These are phyloP conservation scores for Ophiostoma pallidulum DNA, from an alignment of 2,329 filamentous ascomycete species.

Conservation along the genomic window DNA sequence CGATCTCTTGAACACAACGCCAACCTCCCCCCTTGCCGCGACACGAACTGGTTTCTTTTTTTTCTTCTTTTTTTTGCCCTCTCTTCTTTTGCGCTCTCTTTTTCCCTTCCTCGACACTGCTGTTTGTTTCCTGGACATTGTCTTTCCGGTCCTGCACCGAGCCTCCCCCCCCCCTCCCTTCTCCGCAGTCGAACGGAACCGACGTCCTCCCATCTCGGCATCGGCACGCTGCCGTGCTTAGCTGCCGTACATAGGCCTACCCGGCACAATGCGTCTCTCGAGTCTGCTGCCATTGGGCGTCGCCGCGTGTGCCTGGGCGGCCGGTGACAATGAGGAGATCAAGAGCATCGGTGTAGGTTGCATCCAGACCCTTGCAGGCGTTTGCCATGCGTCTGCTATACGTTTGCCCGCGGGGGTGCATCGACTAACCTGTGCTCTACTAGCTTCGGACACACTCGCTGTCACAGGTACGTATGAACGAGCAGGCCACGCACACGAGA, in stretches of 20 bases:
- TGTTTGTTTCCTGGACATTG: too few relatives aligned
- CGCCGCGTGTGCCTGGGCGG: constrained; percentile 41
- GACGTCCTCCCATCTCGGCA: background rate
- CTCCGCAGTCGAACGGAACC: background rate
- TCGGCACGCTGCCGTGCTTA: background rate
- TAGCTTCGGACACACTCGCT: constrained; percentile 83
- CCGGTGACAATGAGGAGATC: constrained; percentile 36
- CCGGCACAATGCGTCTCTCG: constrained; percentile 35
- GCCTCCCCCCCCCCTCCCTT: background rate
- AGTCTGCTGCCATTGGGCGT: constrained; percentile 39
- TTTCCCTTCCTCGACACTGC: background rate
- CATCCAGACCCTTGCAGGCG: background rate
- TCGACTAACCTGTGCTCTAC: constrained; percentile 9
- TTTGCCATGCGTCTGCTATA: too few relatives aligned
- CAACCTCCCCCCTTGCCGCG: background rate
- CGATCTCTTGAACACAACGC: background rate
- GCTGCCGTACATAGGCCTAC: background rate
- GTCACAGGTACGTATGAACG: constrained; percentile 55
- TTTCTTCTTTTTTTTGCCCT: background rate
- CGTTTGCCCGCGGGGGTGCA: background rate
- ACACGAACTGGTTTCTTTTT: background rate
- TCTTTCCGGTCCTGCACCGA: too few relatives aligned
- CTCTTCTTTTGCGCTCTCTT: background rate
- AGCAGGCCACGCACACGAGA: too few relatives aligned
- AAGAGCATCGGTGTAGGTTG: constrained; percentile 34